These are phyloP conservation scores for Rubus parviflorus DNA, from an alignment of 306 rosid genomes.

Conservation along the genomic window DNA sequence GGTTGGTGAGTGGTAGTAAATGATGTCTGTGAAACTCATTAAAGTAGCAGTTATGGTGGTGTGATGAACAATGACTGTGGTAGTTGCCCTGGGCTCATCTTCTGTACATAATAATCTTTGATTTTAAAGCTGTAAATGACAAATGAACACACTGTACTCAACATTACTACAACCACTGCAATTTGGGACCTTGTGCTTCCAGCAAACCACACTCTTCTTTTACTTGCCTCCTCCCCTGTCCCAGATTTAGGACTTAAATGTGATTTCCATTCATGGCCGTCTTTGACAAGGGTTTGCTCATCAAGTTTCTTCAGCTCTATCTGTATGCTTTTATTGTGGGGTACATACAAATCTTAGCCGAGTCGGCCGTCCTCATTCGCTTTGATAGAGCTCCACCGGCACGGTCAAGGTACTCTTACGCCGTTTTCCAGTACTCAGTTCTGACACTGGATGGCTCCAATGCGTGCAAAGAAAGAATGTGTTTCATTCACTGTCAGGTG, in stretches of 20 bases:
- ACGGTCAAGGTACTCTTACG: conserved; percentile 43
- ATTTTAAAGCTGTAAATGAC: conserved; percentile 3
- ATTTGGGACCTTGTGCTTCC: conserved; percentile 1
- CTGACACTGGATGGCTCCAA: conserved; percentile 44
- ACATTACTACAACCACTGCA: conserved; percentile 15
- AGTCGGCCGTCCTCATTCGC: conserved; percentile 45
- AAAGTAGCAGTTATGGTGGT: conserved; percentile 52
- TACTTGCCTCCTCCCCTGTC: conserved; percentile 15
- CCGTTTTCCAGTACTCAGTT: conserved; percentile 48
- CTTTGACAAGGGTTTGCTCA: conserved; percentile 29
- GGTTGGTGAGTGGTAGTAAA: conserved; percentile 33
- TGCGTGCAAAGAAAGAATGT: conserved; percentile 47
- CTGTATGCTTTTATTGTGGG: conserved; percentile 21
- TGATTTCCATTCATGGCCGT: conserved; percentile 11
- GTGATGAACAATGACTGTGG: conserved; percentile 42
- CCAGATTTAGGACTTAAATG: conserved; percentile 28
- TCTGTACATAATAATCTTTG: neutral
- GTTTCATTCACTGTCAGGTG: conserved; percentile 55
- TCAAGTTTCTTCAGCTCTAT: conserved; percentile 30
- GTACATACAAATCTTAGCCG: conserved; percentile 25
- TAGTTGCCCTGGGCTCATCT: conserved; percentile 37
- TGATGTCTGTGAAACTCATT: conserved; percentile 27
- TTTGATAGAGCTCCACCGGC: conserved; percentile 46
- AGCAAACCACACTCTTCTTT: neutral
- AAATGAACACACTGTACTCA: neutral